phyloP scores from a whole-genome alignment of 177 flowering plant species.

The Vitis hybrid region DNA sequence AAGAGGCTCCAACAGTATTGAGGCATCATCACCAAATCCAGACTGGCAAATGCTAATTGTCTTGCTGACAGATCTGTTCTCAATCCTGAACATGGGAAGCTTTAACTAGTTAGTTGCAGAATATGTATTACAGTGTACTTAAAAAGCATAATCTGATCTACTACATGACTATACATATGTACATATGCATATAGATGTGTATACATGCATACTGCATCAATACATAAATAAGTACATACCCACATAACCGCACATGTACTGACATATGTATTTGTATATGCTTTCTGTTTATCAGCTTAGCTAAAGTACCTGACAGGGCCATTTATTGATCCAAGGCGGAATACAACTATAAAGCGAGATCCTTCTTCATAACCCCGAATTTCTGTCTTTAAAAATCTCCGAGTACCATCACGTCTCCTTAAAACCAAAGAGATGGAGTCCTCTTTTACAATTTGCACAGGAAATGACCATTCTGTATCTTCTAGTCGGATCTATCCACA shows the following conservation, averaged over 20 bases:
- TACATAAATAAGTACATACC: not conserved
- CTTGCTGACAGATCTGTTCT: slow-evolving; percentile 67
- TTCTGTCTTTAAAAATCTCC: slow-evolving; percentile 67
- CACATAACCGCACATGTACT: too few relatives aligned
- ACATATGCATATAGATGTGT: not conserved
- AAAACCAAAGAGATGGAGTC: slow-evolving; percentile 72
- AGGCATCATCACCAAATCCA: slow-evolving; percentile 78
- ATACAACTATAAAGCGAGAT: slow-evolving; percentile 86
- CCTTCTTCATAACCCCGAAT: slow-evolving; percentile 98
- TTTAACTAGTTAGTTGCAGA: slow-evolving; percentile 2
- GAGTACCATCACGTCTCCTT: slow-evolving; percentile 50
- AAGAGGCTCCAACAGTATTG: slow-evolving; percentile 64
- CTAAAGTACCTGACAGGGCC: slow-evolving; percentile 71
- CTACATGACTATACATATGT: not conserved
- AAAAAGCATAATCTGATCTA: not conserved
- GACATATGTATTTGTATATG: too few relatives aligned
- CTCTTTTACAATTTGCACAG: slow-evolving; percentile 74
- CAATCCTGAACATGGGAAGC: slow-evolving; percentile 52
- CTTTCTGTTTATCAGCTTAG: too few relatives aligned
- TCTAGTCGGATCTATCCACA: slow-evolving; percentile 63
- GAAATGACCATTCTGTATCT: slow-evolving; percentile 89
- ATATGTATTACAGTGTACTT: not conserved
- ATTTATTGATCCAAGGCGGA: slow-evolving; percentile 74
- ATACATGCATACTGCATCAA: not conserved
- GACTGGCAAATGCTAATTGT: slow-evolving; percentile 71